Percentiles rank a stretch among this genome's conserved stretches.
These are phyloP conservation scores for Nakazawaea populi DNA, from an alignment of 805 yeast genomes.

Conservation along the genomic window DNA sequence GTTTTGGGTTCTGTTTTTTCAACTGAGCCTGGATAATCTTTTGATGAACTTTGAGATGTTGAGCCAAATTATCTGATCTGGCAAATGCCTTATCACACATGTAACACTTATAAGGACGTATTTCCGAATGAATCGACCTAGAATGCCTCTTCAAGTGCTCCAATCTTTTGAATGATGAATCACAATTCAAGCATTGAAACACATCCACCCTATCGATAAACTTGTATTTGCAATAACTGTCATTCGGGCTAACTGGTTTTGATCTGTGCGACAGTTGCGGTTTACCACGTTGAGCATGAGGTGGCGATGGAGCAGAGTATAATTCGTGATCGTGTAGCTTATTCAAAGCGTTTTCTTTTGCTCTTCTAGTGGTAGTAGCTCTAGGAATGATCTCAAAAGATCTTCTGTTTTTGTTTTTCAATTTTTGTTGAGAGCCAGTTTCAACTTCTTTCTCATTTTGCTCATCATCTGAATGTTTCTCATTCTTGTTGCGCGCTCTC, in stretches of 20 bases:
- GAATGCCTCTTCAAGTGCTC: slow-evolving; percentile 66
- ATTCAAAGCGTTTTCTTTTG: not conserved
- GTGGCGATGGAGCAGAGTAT: not conserved
- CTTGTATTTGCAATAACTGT: not conserved
- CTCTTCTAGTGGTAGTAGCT: not conserved
- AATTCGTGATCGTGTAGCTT: not conserved
- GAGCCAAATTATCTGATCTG: slow-evolving; percentile 61
- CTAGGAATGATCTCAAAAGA: not conserved
- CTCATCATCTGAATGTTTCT: not conserved
- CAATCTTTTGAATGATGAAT: slow-evolving; percentile 42
- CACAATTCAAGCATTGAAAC: slow-evolving; percentile 4
- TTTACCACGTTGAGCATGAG: not conserved
- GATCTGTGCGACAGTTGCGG: not conserved
- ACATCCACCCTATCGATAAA: not conserved
- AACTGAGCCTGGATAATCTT: slow-evolving; percentile 1
- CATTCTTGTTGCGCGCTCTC: not conserved
- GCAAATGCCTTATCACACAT: slow-evolving; percentile 58
- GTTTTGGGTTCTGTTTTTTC: not conserved
- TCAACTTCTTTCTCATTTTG: not conserved
- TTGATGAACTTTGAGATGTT: slow-evolving; percentile 52
- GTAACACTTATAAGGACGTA: slow-evolving; percentile 53
- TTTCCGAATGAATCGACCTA: slow-evolving; percentile 57
- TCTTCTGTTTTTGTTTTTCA: not conserved
- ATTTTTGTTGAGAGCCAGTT: too few species aligned
- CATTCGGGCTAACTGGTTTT: not conserved